Evolutionary conservation across 2,329 filamentous ascomycete genomes (phyloP).

Genomic region (Cladobotryum protrusum): DNA sequence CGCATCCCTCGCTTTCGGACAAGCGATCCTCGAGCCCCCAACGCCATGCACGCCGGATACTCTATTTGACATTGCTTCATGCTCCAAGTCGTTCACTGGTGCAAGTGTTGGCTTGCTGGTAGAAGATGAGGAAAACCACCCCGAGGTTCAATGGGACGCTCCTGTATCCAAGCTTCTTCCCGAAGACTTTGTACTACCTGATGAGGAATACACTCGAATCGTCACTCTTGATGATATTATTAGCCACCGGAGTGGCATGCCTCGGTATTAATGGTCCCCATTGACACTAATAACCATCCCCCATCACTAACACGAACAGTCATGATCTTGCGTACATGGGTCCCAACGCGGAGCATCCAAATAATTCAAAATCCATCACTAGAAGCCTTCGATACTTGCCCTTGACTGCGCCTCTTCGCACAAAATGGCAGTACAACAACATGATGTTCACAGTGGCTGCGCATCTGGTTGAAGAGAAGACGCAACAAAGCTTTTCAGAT

Average conservation of each 20-base stretch:
- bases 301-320: constrained; percentile 8
- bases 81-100: constrained; percentile 21
- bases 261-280: constrained; percentile 10
- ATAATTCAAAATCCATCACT: constrained; percentile 18
- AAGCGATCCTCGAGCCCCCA: constrained; percentile 15
- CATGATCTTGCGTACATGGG: constrained; percentile 20
- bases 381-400: constrained; percentile 21
- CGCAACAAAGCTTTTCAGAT: constrained; percentile 13
- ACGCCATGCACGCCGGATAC: constrained; percentile 18
- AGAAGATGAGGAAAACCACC: constrained; percentile 16
- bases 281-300: not conserved
- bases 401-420: constrained; percentile 16
- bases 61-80: constrained; percentile 22
- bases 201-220: constrained; percentile 10
- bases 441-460: constrained; percentile 23
- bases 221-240: constrained; percentile 20
- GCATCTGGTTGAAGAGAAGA: constrained; percentile 19
- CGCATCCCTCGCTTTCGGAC: constrained; percentile 19
- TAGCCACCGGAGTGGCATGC: constrained; percentile 19
- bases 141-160: constrained; percentile 17
- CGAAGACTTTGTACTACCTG: constrained; percentile 21
- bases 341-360: constrained; percentile 12
- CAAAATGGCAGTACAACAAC: constrained; percentile 21
- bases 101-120: constrained; percentile 19
- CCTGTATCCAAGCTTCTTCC: constrained; percentile 18